A percentile compares a stretch with the other conserved stretches of the same genome.
Conservation (phyloP, 1,284 basidiomycete genomes). For the Flammula alnicola region DNA sequence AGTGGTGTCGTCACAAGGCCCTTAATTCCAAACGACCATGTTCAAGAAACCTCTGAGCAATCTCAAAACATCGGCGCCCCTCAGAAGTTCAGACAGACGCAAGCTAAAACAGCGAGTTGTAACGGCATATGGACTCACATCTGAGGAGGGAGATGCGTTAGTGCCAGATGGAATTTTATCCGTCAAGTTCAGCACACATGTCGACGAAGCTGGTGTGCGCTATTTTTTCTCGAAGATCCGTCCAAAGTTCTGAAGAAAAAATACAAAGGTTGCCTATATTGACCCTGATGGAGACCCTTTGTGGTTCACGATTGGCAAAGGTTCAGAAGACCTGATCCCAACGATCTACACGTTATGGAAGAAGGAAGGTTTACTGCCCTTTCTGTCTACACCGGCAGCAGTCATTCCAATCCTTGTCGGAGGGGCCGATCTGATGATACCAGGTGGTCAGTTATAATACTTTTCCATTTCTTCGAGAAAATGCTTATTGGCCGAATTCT, state of each 20-base stretch:
- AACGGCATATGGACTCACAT: constrained; percentile 47
- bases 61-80: constrained; percentile 71
- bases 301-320: constrained; percentile 81
- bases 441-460: constrained; percentile 64
- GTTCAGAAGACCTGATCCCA: constrained; percentile 68
- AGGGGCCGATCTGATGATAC: constrained; percentile 82
- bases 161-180: constrained; percentile 74
- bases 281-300: constrained; percentile 75
- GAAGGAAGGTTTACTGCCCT: constrained; percentile 62
- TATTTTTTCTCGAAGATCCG: constrained; percentile 1
- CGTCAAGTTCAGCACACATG: constrained; percentile 67
- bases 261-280: constrained; percentile 62
- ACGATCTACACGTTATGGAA: constrained; percentile 84
- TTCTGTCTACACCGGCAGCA: constrained; percentile 63
- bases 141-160: constrained; percentile 60
- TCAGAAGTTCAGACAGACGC: constrained; percentile 70
- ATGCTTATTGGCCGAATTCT: constrained; percentile 2
- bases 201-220: constrained; percentile 66
- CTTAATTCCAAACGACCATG: constrained; percentile 43
- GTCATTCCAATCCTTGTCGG: constrained; percentile 69
- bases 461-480: background rate
- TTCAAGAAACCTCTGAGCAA: constrained; percentile 76
- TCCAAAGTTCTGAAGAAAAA: background rate
- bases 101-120: constrained; percentile 68
- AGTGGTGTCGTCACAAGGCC: background rate